Base-by-base conservation (phyloP, 164 flowering plant species). In the Protea cynaroides region DNA sequence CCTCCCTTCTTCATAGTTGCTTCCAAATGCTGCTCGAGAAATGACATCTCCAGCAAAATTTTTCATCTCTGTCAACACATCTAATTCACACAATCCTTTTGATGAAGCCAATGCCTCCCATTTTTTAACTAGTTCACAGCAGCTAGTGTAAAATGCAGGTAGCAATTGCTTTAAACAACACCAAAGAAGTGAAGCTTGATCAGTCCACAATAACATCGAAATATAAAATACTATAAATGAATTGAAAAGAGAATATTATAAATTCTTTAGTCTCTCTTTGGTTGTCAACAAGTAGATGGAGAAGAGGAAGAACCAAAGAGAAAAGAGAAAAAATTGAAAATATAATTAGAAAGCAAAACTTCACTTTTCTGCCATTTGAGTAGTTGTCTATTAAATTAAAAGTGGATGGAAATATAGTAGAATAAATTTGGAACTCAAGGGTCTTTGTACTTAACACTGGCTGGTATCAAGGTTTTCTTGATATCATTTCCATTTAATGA, bases 41-140 rank as follows among this genome's bases (percentile, higher is more conserved):
- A 73, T 69, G 59, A 65, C 67, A 52, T 65, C 76, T 43, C 37
- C 72, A 37, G 66, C 56, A 24, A 73, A 62, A 44, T 65, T 59
- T 25, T 62, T 59, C 52, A 69, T 14, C 23, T 63, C 68, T 0
- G 51, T 36, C 58, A 57, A 44, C 9, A 73, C 70, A 69, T 74
- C 77, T 43, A 74, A 9, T 59, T 70, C 77, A 59, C 36, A 58
- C 0, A 61, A 53, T 21, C 56, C 73, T 10, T 37, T 3, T 14
- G 9, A 49, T 7, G 50, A 15, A 18, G 53, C 68, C 47, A 55
- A 24, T 36, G 58, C 47, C 49, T 66, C 65, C 74, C 74, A 74
- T 53, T 34, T 74, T 18, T 34, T 58, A 1, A 70, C n/a, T 62
- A 74, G 7, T 24, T 70, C 74, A 13, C 9, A 18, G 17, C 67